Base-by-base conservation (phyloP, 2,329 filamentous ascomycete species). In the Cordyceps pruinosa region DNA sequence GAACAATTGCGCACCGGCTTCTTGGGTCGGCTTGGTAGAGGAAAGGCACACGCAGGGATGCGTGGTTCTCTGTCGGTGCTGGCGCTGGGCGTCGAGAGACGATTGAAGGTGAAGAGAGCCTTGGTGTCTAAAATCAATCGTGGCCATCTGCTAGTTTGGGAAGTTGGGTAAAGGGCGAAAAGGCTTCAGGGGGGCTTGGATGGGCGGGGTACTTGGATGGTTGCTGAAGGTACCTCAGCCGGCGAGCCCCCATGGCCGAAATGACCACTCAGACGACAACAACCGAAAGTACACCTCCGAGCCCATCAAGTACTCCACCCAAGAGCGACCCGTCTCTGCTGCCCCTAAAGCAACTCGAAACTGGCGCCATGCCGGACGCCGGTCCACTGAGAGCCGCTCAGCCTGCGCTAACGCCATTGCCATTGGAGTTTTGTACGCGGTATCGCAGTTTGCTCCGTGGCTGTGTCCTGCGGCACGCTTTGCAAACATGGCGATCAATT, bases 271-370 rank as follows among this genome's bases (percentile, higher is more conserved):
- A 34, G 51, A 35, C 17, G 13, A 26, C n/a, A 4, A 45, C 21
- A 10, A 15, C 5, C 12, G 5, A 12, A 57, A n/a, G 55, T 57
- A 51, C 39, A 23, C 10, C 3, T 15, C 4, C 28, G n/a, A 7
- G 49, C 48, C 48, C 56, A 34, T 52, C 48, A 53, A 17, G 56
- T 58, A 58, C 19, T 15, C 26, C 32, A 9, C 2, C 19, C 25
- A 42, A 7, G 12, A 15, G 21, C 17, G 26, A 17, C 37, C 17
- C n/a, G 10, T 21, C 4, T n/a, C n/a, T n/a, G 8, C 21, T 23
- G 42, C 56, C 56, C 56, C 56, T 58, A 48, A 53, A 52, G 47
- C 48, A 41, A 52, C 55, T 46, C 39, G 39, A 57, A 52, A 57
- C 28, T 49, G 41, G 42, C 52, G 50, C 50, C 50, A 21, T 17